A percentile compares a stretch with the other conserved stretches of the same genome.
Evolutionary conservation across 2,329 filamentous ascomycete species (phyloP).

Genomic region (Colletotrichum spinosum): DNA sequence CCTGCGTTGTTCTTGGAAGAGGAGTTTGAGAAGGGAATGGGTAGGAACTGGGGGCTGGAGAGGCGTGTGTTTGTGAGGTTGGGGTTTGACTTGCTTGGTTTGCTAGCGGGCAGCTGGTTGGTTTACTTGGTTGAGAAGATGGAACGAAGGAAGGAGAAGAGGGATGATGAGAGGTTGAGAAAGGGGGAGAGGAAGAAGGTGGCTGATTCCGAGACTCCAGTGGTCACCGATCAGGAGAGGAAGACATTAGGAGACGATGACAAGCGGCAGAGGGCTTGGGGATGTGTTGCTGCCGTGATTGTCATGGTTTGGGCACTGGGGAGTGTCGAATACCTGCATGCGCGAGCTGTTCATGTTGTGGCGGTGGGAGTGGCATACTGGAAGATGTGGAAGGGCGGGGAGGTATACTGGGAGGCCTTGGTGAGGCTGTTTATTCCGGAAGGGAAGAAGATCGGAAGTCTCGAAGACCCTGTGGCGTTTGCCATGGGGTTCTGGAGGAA

Average conservation of each 20-base stretch:
- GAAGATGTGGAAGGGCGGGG: constrained; percentile 35
- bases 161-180: not conserved
- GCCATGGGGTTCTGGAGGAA: not conserved
- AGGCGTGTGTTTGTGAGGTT: not conserved
- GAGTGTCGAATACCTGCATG: constrained; percentile 45
- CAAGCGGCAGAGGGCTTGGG: not conserved
- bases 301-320: constrained; percentile 44
- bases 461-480: not conserved
- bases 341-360: constrained; percentile 41
- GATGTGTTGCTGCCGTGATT: constrained; percentile 11
- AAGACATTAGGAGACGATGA: too few species aligned
- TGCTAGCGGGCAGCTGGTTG: constrained; percentile 25
- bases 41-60: not conserved
- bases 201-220: too few species aligned
- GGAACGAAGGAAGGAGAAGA: not conserved
- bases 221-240: too few species aligned
- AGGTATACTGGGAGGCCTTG: constrained; percentile 1
- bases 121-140: not conserved
- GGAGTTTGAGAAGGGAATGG: constrained; percentile 33
- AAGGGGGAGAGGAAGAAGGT: not conserved
- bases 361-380: constrained; percentile 44
- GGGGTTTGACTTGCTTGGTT: constrained; percentile 17
- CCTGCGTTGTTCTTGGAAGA: constrained; percentile 50
- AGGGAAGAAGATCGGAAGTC: accelerated
- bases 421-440: not conserved